Evolutionary conservation across 495 filamentous ascomycete genomes (phyloP), one percentile per base, ranked within the genome.

Genomic region (Aspergillus heteromorphus): DNA sequence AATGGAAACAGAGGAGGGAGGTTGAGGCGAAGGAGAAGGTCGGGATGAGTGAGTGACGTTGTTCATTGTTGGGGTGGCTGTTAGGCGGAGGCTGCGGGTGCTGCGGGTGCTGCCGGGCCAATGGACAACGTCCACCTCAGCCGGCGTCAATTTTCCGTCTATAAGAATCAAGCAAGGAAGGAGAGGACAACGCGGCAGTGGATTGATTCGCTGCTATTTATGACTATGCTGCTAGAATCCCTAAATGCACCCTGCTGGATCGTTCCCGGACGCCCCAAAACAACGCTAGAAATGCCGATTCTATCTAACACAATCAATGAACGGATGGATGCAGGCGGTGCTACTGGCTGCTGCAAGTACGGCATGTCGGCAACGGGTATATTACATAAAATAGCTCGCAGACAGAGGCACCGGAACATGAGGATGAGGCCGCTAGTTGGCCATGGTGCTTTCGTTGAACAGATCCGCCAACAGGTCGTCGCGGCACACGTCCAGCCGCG

Each of bases 391-490:
- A 42, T 21, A 43, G 41, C 25, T 23, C 38, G 19, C 40, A 16
- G 31, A 47, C n/a, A n/a, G n/a, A n/a, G n/a, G 17, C 20, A 21
- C 43, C 3, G 13, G 13, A 38, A 38, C 34, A 43, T 49, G 19
- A 6, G 13, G 34, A 51, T 23, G 7, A 20, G 11, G 40, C 20
- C 21, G 18, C 5, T 55, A 75, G 38, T 73, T 73, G 20, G 68
- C 77, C 69, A 81, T 73, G 16, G 74, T 79, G 48, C 75, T 79
- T 69, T 95, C 86, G 60, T 92, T 87, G 73, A 96, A 95, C 51
- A 97, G 60, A 78, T 97, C 92, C 58, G 71, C 81, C 68, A 96
- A 64, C 48, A 97, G 58, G 56, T 79, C 78, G 60, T 82, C 77
- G 53, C 78, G 78, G 62, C 87, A 92, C n/a, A 76, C 78, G 45